Evolutionary conservation across 306 rosid species (phyloP).

Genomic region (Comarum palustre): DNA sequence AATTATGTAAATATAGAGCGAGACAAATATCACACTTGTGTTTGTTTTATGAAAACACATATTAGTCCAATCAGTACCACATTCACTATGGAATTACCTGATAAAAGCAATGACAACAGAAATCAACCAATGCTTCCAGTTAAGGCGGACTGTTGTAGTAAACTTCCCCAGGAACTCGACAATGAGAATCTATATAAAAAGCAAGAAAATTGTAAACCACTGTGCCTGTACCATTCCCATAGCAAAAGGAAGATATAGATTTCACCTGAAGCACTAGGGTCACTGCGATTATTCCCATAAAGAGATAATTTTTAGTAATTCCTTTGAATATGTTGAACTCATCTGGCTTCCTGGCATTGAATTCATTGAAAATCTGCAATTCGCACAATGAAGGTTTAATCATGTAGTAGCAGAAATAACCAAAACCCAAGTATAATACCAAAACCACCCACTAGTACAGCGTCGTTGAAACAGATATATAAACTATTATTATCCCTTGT

Average conservation of each 20-base stretch:
- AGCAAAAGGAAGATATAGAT: neutral
- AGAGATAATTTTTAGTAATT: constrained; percentile 60
- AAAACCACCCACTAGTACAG: neutral
- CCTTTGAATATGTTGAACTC: constrained; percentile 74
- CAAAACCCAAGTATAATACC: neutral
- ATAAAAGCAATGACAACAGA: constrained; percentile 61
- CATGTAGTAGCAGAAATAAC: neutral
- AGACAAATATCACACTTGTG: neutral
- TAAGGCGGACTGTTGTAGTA: constrained; percentile 55
- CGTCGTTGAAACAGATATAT: neutral
- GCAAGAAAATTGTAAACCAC: neutral
- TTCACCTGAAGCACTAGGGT: constrained; percentile 83
- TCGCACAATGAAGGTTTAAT: neutral
- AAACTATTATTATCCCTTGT: neutral
- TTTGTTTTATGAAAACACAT: neutral
- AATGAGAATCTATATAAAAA: constrained; percentile 51
- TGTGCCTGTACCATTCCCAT: neutral
- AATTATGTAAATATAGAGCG: neutral
- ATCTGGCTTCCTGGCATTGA: constrained; percentile 88
- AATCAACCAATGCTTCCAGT: constrained; percentile 75
- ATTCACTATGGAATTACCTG: constrained; percentile 43
- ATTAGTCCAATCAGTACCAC: neutral
- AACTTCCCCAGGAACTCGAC: constrained; percentile 79
- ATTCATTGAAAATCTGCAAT: constrained; percentile 78
- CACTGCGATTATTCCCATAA: constrained; percentile 65